Evolutionary conservation across 2,329 filamentous ascomycete species (phyloP).

Genomic region (Neonectria coccinea): DNA sequence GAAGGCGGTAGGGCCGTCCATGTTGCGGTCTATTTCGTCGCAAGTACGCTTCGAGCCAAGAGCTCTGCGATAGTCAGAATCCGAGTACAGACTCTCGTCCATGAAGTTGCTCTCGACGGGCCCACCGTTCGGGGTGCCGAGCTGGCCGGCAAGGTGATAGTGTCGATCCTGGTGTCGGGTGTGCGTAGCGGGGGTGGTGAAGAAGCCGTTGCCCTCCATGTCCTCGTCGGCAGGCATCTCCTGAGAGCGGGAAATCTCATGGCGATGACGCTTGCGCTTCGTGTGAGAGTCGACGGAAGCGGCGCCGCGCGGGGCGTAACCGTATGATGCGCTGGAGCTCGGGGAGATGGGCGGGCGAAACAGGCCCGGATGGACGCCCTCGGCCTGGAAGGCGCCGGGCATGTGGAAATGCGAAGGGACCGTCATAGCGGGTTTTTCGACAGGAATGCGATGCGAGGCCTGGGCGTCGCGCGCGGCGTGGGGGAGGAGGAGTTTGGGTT

Average conservation of each 20-base stretch:
- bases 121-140: slow-evolving; percentile 59
- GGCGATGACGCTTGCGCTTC: slow-evolving; percentile 61
- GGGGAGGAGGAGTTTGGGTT: neutral
- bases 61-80: slow-evolving; percentile 65
- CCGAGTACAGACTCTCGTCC: slow-evolving; percentile 68
- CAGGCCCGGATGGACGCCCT: slow-evolving; percentile 58
- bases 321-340: slow-evolving; percentile 54
- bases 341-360: slow-evolving; percentile 61
- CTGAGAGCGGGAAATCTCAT: slow-evolving; percentile 46
- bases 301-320: slow-evolving; percentile 44
- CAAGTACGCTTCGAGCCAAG: slow-evolving; percentile 61
- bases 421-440: slow-evolving; percentile 39
- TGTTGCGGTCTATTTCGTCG: slow-evolving; percentile 53
- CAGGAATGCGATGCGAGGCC: slow-evolving; percentile 20
- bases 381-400: slow-evolving; percentile 51
- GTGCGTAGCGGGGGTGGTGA: slow-evolving; percentile 38
- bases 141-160: slow-evolving; percentile 67
- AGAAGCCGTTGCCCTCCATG: slow-evolving; percentile 35
- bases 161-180: slow-evolving; percentile 37
- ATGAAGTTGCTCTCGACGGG: slow-evolving; percentile 51
- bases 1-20: slow-evolving; percentile 48
- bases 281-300: slow-evolving; percentile 41
- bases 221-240: slow-evolving; percentile 39
- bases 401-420: slow-evolving; percentile 51
- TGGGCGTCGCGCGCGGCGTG: slow-evolving; percentile 15